A percentile compares a stretch with the other conserved stretches of the same genome.
These are phyloP conservation scores for Arthrobotrys sphaeroides DNA, from an alignment of 2,329 filamentous ascomycete genomes.

Conservation along the genomic window DNA sequence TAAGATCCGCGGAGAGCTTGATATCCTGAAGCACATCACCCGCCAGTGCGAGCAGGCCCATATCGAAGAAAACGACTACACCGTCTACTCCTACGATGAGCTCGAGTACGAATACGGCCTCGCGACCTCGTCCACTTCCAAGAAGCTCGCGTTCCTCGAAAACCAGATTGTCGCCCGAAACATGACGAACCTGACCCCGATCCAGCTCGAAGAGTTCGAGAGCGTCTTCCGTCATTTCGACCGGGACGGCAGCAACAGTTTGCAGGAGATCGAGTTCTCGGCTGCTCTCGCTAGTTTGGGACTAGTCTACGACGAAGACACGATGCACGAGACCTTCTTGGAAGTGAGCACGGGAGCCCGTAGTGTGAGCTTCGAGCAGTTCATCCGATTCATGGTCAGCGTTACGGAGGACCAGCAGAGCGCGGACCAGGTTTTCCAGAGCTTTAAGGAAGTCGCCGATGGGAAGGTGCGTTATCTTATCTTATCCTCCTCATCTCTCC, in stretches of 20 bases:
- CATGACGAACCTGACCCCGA: conserved; percentile 98
- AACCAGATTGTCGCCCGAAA: conserved; percentile 98
- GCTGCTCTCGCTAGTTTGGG: conserved; percentile 94
- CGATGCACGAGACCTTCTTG: conserved; percentile 95
- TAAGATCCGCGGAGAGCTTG: conserved; percentile 89
- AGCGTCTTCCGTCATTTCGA: conserved; percentile 98
- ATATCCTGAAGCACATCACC: conserved; percentile 85
- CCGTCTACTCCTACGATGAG: conserved; percentile 98
- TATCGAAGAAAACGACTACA: conserved; percentile 99
- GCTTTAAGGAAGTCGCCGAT: conserved; percentile 95
- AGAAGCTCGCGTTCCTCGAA: conserved; percentile 95
- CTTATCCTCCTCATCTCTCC: not conserved
- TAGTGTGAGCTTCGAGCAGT: conserved; percentile 95
- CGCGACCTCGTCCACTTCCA: conserved; percentile 89
- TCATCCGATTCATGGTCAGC: conserved; percentile 99
- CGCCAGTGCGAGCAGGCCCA: conserved; percentile 93
- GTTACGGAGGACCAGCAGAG: conserved; percentile 99
- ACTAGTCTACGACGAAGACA: conserved; percentile 93
- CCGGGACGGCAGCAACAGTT: conserved; percentile 85
- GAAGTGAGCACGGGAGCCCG: conserved; percentile 82
- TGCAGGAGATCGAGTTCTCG: conserved; percentile 94
- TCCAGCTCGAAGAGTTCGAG: conserved; percentile 98
- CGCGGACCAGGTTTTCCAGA: conserved; percentile 97
- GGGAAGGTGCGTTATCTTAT: conserved; percentile 72
- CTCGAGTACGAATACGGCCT: conserved; percentile 90